Conservation (phyloP, 192 early-diverging fungal species). For the Umbelopsis vinacea region DNA sequence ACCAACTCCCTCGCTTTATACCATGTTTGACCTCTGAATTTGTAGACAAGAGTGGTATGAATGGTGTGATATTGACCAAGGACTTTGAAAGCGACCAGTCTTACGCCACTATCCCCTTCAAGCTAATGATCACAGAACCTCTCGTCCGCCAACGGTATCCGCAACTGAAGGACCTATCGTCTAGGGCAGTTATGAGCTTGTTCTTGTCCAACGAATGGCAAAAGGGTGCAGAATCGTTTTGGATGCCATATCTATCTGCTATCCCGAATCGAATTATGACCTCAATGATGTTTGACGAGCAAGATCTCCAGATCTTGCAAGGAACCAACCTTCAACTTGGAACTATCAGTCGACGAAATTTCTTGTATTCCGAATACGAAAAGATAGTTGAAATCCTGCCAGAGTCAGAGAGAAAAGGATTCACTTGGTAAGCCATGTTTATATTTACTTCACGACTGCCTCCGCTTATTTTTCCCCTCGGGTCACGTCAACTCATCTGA, state of each 20-base stretch:
- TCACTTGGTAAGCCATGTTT: conserved; percentile 41
- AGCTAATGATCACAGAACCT: conserved; percentile 50
- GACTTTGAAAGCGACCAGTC: conserved; percentile 26
- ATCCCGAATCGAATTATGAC: conserved; percentile 59
- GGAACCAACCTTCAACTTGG: conserved; percentile 60
- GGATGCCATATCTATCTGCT: conserved; percentile 64
- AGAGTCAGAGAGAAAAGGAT: conserved; percentile 17
- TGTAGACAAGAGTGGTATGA: conserved; percentile 12
- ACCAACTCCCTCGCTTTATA: not conserved
- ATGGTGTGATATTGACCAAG: not conserved
- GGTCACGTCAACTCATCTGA: too few relatives aligned
- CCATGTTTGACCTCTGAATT: not conserved
- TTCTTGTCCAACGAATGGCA: conserved; percentile 58
- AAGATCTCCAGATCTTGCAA: conserved; percentile 50
- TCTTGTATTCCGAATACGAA: conserved; percentile 41
- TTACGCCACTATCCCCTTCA: conserved; percentile 58
- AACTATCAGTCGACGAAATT: conserved; percentile 44
- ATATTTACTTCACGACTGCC: not conserved
- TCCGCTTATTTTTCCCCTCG: too few relatives aligned
- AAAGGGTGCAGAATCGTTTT: conserved; percentile 49
- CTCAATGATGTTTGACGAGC: conserved; percentile 52
- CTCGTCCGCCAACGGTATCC: conserved; percentile 45
- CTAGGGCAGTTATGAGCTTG: conserved; percentile 49
- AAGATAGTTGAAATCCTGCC: conserved; percentile 36
- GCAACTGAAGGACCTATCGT: conserved; percentile 22